Evolutionary conservation across 1,284 basidiomycete genomes (phyloP), one percentile per base, ranked within the genome.

Genomic region (Naganishia liquefaciens): DNA sequence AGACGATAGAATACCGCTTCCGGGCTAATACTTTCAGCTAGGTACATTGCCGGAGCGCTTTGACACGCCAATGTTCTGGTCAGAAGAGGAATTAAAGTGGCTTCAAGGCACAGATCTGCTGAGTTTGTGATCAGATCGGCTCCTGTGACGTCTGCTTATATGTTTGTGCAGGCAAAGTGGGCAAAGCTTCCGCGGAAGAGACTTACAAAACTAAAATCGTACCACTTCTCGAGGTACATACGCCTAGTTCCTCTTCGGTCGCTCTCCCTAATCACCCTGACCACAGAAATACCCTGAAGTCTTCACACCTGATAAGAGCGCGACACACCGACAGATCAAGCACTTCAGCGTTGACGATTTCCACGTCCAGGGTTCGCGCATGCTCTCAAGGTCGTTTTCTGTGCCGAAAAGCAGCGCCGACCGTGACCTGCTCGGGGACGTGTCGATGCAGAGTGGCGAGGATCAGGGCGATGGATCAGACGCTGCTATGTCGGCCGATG

Each of bases 11-110:
- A 19, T 53, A 13, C 17, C 25, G 13, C 11, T 10, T 27, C 21
- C 19, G 25, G 30, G 49, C 23, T 30, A 21, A 42, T 11, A 1
- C 17, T 5, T 47, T 9, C 19, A 15, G n/a, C 25, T 21, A 74
- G 74, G 72, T 39, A 76, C 78, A 40, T 82, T 97, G 71, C 94
- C 95, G 0, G 80, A 74, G 1, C 68, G 70, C 10, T 99, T 99
- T 74, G 84, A 89, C 69, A 95, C 93, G 0, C 92, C 94, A 1
- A 98, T 99, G 91, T 96, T 97, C 76, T 99, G 95, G 96, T 79
- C 74, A 33, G 82, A 84, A 1, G 82, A 83, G 2, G 91, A 97
- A 63, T 78, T 95, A 3, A 75, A 80, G n/a, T 87, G 90, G 72
- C 83, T 99, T 7, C 77, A 82, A 67, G 96, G 93, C 0, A 96